Conservation (phyloP, 2,329 filamentous ascomycete genomes). For the Annulohypoxylon truncatum region DNA sequence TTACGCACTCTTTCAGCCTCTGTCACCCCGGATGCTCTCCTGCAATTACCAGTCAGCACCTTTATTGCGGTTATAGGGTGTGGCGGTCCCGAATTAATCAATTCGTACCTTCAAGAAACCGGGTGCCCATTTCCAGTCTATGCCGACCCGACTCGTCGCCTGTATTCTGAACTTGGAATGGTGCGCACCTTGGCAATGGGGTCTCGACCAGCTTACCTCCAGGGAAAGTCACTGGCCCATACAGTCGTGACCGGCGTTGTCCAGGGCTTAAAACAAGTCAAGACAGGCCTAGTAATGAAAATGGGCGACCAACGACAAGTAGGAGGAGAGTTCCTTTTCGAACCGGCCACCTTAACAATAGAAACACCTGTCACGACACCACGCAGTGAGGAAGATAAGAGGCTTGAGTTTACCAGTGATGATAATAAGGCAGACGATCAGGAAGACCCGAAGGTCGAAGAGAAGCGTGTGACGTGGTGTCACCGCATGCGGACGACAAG, state of each 20-base stretch:
- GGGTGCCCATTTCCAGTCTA: slow-evolving; percentile 79
- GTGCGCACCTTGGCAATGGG: slow-evolving; percentile 71
- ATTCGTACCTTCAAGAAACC: slow-evolving; percentile 72
- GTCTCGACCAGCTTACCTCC: slow-evolving; percentile 71
- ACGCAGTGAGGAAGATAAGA: slow-evolving; percentile 37
- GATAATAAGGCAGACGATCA: slow-evolving; percentile 22
- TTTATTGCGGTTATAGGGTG: slow-evolving; percentile 79
- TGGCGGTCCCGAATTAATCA: slow-evolving; percentile 75
- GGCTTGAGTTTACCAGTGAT: slow-evolving; percentile 12
- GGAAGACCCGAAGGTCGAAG: slow-evolving; percentile 49
- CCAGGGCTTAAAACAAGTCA: slow-evolving; percentile 70
- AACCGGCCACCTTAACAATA: slow-evolving; percentile 58
- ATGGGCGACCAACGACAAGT: slow-evolving; percentile 76
- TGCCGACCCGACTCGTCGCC: slow-evolving; percentile 74
- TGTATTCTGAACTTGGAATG: slow-evolving; percentile 78
- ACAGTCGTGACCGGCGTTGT: slow-evolving; percentile 63
- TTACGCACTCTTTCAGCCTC: slow-evolving; percentile 70
- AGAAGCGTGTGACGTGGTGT: slow-evolving; percentile 79
- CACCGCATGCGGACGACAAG: slow-evolving; percentile 84
- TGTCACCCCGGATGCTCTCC: slow-evolving; percentile 64
- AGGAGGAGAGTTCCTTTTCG: slow-evolving; percentile 83
- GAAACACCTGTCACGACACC: slow-evolving; percentile 60
- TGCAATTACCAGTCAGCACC: slow-evolving; percentile 64
- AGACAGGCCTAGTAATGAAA: slow-evolving; percentile 68
- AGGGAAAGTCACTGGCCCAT: slow-evolving; percentile 61